phyloP scores from a whole-genome alignment of 306 rosid species.

The Herpetospermum pedunculosum region DNA sequence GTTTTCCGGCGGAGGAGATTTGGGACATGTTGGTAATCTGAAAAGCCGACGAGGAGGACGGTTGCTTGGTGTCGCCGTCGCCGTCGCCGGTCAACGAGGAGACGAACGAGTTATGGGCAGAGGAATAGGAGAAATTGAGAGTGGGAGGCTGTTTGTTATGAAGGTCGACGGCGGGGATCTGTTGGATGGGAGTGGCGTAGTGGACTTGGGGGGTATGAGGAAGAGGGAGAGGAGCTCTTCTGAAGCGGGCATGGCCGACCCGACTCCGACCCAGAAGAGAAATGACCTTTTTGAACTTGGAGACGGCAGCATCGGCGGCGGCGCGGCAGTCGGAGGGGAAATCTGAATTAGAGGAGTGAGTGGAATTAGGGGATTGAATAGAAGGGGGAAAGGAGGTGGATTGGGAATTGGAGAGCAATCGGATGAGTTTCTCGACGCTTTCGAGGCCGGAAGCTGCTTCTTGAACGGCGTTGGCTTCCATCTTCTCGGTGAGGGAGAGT shows the following conservation, averaged over 20 bases:
- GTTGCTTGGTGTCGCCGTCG: slow-evolving; percentile 40
- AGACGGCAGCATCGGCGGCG: slow-evolving; percentile 64
- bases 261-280: slow-evolving; percentile 72
- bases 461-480: slow-evolving; percentile 49
- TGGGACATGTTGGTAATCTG: slow-evolving; percentile 58
- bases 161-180: slow-evolving; percentile 45
- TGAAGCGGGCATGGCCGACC: slow-evolving; percentile 82
- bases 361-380: slow-evolving; percentile 11
- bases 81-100: slow-evolving; percentile 67
- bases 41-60: slow-evolving; percentile 37
- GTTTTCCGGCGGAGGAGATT: slow-evolving; percentile 53
- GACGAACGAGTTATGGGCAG: slow-evolving; percentile 42
- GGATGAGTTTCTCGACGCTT: slow-evolving; percentile 49
- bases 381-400: not conserved
- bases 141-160: no score
- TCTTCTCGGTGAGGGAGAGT: not conserved
- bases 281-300: slow-evolving; percentile 70
- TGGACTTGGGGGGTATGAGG: slow-evolving; percentile 12
- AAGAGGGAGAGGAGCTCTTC: slow-evolving; percentile 49
- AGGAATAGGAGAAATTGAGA: slow-evolving; percentile 41
- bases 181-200: slow-evolving; percentile 65
- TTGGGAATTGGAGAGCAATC: slow-evolving; percentile 20
- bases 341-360: no score
- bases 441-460: slow-evolving; percentile 79
- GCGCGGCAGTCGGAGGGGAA: slow-evolving; percentile 39